A percentile compares a stretch with the other conserved stretches of the same genome.
Evolutionary conservation across 805 yeast species (phyloP).

Genomic region (Starmerella potacharoeniae): DNA sequence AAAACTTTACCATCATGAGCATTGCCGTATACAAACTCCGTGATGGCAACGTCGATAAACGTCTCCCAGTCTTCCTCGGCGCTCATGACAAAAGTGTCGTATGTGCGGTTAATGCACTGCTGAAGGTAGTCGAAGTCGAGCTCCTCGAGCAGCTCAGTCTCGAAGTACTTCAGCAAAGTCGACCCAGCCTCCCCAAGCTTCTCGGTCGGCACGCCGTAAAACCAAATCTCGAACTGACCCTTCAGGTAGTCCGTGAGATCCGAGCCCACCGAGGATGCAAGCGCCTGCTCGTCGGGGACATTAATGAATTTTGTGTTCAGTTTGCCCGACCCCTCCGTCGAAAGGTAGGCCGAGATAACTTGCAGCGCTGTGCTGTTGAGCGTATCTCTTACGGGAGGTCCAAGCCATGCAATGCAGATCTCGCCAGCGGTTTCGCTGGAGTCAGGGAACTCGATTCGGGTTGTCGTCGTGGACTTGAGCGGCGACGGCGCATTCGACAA

Average conservation of each 20-base stretch:
- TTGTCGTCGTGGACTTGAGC: slow-evolving; percentile 33
- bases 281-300: slow-evolving; percentile 50
- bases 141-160: slow-evolving; percentile 30
- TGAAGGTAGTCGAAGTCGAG: slow-evolving; percentile 56
- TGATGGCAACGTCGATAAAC: slow-evolving; percentile 56
- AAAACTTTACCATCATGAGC: slow-evolving; percentile 43
- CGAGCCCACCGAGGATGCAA: slow-evolving; percentile 58
- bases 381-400: slow-evolving; percentile 49
- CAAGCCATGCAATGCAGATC: slow-evolving; percentile 63
- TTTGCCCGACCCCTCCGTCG: slow-evolving; percentile 66
- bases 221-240: slow-evolving; percentile 43
- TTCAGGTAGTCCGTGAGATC: slow-evolving; percentile 64
- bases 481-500: slow-evolving; percentile 31
- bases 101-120: slow-evolving; percentile 56
- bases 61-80: slow-evolving; percentile 44
- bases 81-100: slow-evolving; percentile 38
- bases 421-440: slow-evolving; percentile 78
- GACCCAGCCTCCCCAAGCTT: slow-evolving; percentile 43
- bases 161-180: slow-evolving; percentile 41
- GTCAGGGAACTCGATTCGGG: slow-evolving; percentile 72
- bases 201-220: slow-evolving; percentile 69
- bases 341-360: slow-evolving; percentile 58
- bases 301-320: slow-evolving; percentile 65
- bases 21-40: slow-evolving; percentile 72
- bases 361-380: slow-evolving; percentile 57